Conservation (phyloP, 768 basidiomycete species). For the Mycena polygramma region DNA sequence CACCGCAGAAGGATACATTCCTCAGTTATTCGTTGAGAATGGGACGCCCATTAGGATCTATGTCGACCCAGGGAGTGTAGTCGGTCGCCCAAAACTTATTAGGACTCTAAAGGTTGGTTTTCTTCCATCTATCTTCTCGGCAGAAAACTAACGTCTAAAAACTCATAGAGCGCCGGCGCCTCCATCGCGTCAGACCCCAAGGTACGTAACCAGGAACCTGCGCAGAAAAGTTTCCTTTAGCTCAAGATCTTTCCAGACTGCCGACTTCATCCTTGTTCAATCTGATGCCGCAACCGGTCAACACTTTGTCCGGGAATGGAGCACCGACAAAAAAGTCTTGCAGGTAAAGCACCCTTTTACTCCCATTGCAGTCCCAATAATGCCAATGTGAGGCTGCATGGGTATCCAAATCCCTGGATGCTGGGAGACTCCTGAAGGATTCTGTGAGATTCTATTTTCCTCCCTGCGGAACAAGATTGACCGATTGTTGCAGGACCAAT, state of each 20-base stretch:
- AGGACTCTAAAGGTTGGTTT: constrained; percentile 60
- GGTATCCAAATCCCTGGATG: constrained; percentile 61
- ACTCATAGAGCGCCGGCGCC: constrained; percentile 67
- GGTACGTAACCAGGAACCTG: constrained; percentile 52
- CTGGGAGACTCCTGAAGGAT: constrained; percentile 58
- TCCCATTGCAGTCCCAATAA: constrained; percentile 48
- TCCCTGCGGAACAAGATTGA: not conserved
- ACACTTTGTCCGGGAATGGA: constrained; percentile 72
- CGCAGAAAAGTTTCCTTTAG: not conserved
- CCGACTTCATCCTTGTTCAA: constrained; percentile 70
- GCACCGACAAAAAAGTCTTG: constrained; percentile 59
- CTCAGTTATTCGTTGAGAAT: constrained; percentile 54
- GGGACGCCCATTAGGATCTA: constrained; percentile 64
- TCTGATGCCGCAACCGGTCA: constrained; percentile 63
- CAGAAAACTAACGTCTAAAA: constrained; percentile 12
- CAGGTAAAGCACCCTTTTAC: constrained; percentile 35
- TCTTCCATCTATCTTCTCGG: not conserved
- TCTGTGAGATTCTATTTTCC: constrained; percentile 15
- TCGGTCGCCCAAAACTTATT: constrained; percentile 66
- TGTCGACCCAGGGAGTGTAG: constrained; percentile 65
- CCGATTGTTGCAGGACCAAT: constrained; percentile 26
- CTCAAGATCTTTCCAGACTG: constrained; percentile 15
- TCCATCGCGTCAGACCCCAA: constrained; percentile 62
- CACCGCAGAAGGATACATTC: not conserved
- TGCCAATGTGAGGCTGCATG: constrained; percentile 67